Percentiles rank a stretch among this genome's conserved stretches.
Evolutionary conservation across 139 green algal genomes (phyloP).

Genomic region (Nannochloris sp.): DNA sequence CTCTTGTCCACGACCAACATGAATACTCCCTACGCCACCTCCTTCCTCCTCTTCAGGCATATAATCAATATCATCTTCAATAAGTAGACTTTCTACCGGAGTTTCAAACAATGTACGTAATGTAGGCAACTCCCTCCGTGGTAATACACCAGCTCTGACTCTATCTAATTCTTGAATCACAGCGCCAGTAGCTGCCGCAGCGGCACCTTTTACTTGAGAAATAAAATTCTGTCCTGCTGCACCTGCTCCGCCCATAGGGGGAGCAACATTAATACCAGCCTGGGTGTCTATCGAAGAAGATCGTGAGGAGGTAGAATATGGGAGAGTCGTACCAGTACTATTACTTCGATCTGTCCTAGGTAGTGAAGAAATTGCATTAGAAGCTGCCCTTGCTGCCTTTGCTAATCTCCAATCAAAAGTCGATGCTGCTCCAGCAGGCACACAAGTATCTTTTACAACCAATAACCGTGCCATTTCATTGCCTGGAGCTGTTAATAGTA

Average conservation of each 20-base stretch:
- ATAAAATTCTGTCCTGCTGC: too few relatives aligned
- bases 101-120: slow-evolving; percentile 13
- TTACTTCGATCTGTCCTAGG: not conserved
- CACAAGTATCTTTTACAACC: slow-evolving; percentile 8
- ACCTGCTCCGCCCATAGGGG: too few relatives aligned
- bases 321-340: too few relatives aligned
- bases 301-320: too few relatives aligned
- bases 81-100: slow-evolving; percentile 7
- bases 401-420: slow-evolving; percentile 28
- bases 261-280: too few relatives aligned
- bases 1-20: not conserved
- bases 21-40: not conserved
- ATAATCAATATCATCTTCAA: slow-evolving; percentile 17
- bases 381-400: slow-evolving; percentile 13
- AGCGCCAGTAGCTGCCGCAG: not conserved
- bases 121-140: not conserved
- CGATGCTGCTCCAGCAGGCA: not conserved
- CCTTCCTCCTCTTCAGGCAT: slow-evolving; percentile 18
- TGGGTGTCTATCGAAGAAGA: too few relatives aligned
- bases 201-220: slow-evolving; percentile 11
- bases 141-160: not conserved
- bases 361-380: not conserved
- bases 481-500: slow-evolving; percentile 6
- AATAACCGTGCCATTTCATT: slow-evolving; percentile 29
- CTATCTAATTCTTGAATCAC: slow-evolving; percentile 8